Conservation (phyloP, 768 basidiomycete species). For the Hygrophorus pudorinus region DNA sequence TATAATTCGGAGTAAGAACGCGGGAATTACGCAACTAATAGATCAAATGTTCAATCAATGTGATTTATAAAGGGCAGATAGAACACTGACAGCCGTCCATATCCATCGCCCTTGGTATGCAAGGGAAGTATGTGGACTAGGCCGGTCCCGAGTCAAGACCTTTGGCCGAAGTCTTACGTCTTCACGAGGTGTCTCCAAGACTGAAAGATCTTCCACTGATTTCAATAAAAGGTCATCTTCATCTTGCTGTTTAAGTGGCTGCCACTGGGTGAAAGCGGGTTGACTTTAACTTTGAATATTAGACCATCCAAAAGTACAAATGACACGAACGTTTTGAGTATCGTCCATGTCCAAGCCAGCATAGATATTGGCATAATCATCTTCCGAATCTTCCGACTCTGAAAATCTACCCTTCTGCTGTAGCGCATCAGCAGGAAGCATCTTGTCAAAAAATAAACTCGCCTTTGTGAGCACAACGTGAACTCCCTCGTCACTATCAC, state of each 20-base stretch:
- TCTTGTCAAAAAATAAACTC: no score
- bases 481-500: no score
- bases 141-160: not conserved
- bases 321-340: slow-evolving; percentile 13
- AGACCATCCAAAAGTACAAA: no score
- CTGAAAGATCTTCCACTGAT: not conserved
- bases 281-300: no score
- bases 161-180: not conserved
- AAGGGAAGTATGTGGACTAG: no score
- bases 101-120: no score
- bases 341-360: slow-evolving; percentile 17
- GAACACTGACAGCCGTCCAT: not conserved
- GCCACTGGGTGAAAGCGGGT: slow-evolving; percentile 1
- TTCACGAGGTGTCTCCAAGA: slow-evolving; percentile 8
- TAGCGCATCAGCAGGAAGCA: not conserved
- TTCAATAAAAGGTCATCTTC: not conserved
- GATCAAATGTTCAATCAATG: no score
- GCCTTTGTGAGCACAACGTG: no score
- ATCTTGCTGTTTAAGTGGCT: not conserved
- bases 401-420: slow-evolving; percentile 7
- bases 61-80: no score
- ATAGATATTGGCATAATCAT: slow-evolving; percentile 14
- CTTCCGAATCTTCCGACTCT: slow-evolving; percentile 7
- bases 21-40: no score
- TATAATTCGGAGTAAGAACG: no score